phyloP scores from a whole-genome alignment of 495 filamentous ascomycete genomes.

The Neurospora sp. region DNA sequence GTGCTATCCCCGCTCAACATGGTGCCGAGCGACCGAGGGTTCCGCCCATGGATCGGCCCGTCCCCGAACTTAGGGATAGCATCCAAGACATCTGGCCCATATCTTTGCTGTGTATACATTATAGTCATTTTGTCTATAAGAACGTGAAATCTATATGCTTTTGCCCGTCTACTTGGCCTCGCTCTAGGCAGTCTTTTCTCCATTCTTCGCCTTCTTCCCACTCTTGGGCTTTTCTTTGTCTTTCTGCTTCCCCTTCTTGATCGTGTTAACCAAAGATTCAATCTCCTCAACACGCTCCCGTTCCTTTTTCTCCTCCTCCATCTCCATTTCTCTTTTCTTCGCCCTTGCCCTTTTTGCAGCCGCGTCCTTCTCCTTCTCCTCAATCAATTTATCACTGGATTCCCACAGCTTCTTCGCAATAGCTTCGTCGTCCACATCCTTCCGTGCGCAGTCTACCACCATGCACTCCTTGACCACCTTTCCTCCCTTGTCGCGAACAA shows the following conservation, averaged over 20 bases:
- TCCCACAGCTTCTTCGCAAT: constrained; percentile 80
- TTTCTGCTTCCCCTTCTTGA: constrained; percentile 32
- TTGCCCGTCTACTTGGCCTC: neutral
- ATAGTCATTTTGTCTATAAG: neutral
- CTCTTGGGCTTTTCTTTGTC: constrained; percentile 14
- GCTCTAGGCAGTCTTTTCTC: constrained; percentile 7
- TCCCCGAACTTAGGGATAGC: neutral
- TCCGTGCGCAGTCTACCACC: constrained; percentile 55
- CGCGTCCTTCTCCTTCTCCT: constrained; percentile 70
- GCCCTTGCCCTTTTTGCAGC: constrained; percentile 65
- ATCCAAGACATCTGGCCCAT: neutral
- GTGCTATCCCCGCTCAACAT: constrained; percentile 1
- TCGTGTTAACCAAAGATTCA: constrained; percentile 30
- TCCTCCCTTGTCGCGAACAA: constrained; percentile 53
- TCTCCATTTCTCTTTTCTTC: constrained; percentile 33
- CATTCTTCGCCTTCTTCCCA: constrained; percentile 11
- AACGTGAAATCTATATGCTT: neutral
- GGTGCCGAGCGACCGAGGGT: neutral
- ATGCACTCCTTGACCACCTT: constrained; percentile 81
- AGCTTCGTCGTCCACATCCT: constrained; percentile 69
- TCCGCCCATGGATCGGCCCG: neutral
- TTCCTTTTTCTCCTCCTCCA: constrained; percentile 27
- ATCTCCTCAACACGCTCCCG: constrained; percentile 35
- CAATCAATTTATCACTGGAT: constrained; percentile 74
- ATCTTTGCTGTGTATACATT: neutral